Evolutionary conservation across 1,284 basidiomycete species (phyloP).

Genomic region (Ustilago loliicola): DNA sequence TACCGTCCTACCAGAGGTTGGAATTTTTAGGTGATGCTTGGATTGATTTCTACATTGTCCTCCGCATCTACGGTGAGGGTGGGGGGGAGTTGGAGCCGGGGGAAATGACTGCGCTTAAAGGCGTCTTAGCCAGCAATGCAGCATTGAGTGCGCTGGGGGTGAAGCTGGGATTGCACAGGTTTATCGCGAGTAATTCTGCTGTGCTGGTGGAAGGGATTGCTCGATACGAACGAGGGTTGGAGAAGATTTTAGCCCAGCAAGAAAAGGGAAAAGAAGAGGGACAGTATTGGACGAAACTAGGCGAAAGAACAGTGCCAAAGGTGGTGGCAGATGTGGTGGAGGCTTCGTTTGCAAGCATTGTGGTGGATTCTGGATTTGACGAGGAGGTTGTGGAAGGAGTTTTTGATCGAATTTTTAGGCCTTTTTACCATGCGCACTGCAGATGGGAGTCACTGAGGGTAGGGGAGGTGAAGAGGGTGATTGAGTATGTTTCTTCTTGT

Average conservation of each 20-base stretch:
- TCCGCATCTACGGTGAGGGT: conserved; percentile 11
- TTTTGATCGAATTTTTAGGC: conserved; percentile 37
- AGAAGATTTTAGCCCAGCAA: not conserved
- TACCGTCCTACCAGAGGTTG: conserved; percentile 58
- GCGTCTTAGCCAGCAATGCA: conserved; percentile 30
- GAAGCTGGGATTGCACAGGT: conserved; percentile 13
- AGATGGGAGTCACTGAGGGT: conserved; percentile 19
- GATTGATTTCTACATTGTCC: conserved; percentile 52
- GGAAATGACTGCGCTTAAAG: conserved; percentile 48
- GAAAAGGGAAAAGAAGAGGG: not conserved
- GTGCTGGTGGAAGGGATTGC: conserved; percentile 8
- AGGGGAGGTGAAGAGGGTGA: conserved; percentile 11
- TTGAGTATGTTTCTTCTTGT: conserved; percentile 1
- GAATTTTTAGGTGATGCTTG: conserved; percentile 63
- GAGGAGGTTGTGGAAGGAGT: not conserved
- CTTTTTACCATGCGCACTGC: conserved; percentile 38
- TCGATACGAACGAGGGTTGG: conserved; percentile 2
- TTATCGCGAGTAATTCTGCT: not conserved
- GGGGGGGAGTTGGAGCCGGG: conserved; percentile 32
- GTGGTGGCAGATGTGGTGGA: conserved; percentile 57
- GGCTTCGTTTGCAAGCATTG: conserved; percentile 43
- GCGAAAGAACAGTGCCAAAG: conserved; percentile 18
- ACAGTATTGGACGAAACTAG: conserved; percentile 36
- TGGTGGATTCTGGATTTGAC: conserved; percentile 56
- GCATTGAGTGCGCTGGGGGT: conserved; percentile 40